Evolutionary conservation across 2,329 filamentous ascomycete genomes (phyloP).

Genomic region (Tolypocladium ophioglossoides): DNA sequence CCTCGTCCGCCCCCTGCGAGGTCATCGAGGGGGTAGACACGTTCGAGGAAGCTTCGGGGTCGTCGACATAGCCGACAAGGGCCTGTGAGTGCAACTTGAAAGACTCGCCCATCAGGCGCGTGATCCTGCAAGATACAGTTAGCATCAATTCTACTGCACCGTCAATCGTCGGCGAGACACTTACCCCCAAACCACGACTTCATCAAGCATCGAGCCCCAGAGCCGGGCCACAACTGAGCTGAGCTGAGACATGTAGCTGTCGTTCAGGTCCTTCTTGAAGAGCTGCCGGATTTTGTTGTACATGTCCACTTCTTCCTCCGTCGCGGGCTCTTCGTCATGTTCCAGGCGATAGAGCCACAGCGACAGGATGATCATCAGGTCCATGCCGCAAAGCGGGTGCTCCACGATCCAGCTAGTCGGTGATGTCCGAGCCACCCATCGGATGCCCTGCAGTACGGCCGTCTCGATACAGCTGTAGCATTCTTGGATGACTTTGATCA

Average conservation of each 20-base stretch:
- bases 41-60: conserved; percentile 58
- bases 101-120: conserved; percentile 93
- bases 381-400: conserved; percentile 90
- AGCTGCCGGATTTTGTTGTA: conserved; percentile 86
- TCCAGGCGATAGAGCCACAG: conserved; percentile 98
- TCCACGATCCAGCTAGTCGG: conserved; percentile 99
- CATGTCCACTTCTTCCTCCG: conserved; percentile 75
- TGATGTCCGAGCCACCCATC: conserved; percentile 95
- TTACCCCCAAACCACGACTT: conserved; percentile 99
- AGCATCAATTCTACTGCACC: conserved; percentile 3
- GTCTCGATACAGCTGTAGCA: conserved; percentile 98
- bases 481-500: conserved; percentile 97
- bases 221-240: conserved; percentile 92
- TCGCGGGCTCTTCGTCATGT: conserved; percentile 90
- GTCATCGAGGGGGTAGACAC: conserved; percentile 63
- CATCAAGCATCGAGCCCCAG: conserved; percentile 97
- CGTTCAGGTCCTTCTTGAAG: conserved; percentile 83
- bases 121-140: conserved; percentile 50
- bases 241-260: conserved; percentile 70
- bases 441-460: conserved; percentile 84
- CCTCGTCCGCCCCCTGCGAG: conserved; percentile 60
- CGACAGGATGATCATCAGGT: conserved; percentile 95
- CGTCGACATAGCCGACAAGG: conserved; percentile 87
- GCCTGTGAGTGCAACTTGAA: conserved; percentile 96
- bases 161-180: conserved; percentile 27